phyloP scores from a whole-genome alignment of 345 rosid genomes.

The Eucalyptus sideroxylon region DNA sequence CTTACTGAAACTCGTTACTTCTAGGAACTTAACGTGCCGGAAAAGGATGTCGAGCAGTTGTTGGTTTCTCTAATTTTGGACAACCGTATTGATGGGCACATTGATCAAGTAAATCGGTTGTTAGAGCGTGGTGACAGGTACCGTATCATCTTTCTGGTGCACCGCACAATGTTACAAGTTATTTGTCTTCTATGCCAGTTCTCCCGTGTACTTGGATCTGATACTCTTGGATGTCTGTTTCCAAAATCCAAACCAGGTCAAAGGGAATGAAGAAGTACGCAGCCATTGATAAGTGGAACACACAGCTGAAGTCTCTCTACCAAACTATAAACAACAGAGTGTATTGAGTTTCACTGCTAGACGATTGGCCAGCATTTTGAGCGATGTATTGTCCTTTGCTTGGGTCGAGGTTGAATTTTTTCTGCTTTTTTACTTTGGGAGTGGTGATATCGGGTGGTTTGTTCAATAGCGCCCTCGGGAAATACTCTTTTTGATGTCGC shows the following conservation, averaged over 20 bases:
- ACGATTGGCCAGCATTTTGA: neutral
- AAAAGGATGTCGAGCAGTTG: conserved; percentile 86
- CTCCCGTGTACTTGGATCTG: neutral
- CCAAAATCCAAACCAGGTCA: conserved; percentile 25
- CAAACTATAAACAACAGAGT: conserved; percentile 62
- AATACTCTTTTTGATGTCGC: neutral
- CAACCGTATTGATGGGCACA: conserved; percentile 89
- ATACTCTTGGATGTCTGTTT: neutral
- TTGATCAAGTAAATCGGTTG: conserved; percentile 90
- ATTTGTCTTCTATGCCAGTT: neutral
- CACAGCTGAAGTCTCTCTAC: conserved; percentile 72
- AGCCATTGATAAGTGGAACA: conserved; percentile 93
- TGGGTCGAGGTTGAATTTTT: neutral
- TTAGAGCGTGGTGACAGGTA: conserved; percentile 90
- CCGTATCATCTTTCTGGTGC: neutral
- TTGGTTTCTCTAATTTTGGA: conserved; percentile 85
- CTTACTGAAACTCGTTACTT: neutral
- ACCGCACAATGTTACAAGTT: neutral
- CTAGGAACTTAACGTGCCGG: conserved; percentile 93
- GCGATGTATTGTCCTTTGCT: neutral
- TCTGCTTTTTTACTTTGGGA: neutral
- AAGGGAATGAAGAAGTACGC: conserved; percentile 91
- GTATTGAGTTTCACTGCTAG: conserved; percentile 6
- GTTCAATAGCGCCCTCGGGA: neutral
- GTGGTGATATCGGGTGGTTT: neutral